Base-by-base conservation (phyloP, 2,329 filamentous ascomycete species). In the Helminthosporium solani region DNA sequence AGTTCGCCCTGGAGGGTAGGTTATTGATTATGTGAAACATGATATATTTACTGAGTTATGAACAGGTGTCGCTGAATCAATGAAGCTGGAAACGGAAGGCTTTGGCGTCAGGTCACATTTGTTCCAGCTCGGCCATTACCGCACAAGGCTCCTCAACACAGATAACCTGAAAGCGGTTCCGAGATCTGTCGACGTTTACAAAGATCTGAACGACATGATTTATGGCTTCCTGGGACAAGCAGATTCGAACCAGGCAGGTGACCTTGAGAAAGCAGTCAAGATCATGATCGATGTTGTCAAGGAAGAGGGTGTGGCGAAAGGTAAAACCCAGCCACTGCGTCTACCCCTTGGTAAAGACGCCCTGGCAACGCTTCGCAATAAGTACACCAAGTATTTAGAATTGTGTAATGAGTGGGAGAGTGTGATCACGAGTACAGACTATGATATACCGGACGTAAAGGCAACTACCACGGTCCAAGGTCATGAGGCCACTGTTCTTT, bases 81-180 rank as follows among this genome's bases (percentile, higher is more conserved):
- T 44, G 46, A 54, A 18, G 35, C 63, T 61, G 21, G 70, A 74
- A 50, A 46, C 68, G n/a, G 51, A 47, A 14, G 46, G 49, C 2
- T 61, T 73, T 45, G 63, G 63, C 4, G 70, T 74, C 50, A 54
- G 53, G 18, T 57, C 64, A 35, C 54, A 60, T 31, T 57, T 71
- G 6, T 49, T 75, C 28, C 68, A 73, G 44, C 71, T 68, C 0
- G 72, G 72, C 3, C 47, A 52, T 35, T 70, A 68, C 56, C 64
- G 68, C 7, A 72, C 67, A 0, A 56, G 58, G 8, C 33, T 70
- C 3, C 44, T 71, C 2, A 39, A 52, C 27, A 49, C 55, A 37
- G 46, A 59, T 21, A 56, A 64, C 15, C 27, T 64, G 21, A 58
- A 61, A 28, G 33, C 50, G 7, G 11, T 18, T 21, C 23, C 45